Conservation (phyloP, 768 basidiomycete genomes). For the Paxillus rubicundulus region DNA sequence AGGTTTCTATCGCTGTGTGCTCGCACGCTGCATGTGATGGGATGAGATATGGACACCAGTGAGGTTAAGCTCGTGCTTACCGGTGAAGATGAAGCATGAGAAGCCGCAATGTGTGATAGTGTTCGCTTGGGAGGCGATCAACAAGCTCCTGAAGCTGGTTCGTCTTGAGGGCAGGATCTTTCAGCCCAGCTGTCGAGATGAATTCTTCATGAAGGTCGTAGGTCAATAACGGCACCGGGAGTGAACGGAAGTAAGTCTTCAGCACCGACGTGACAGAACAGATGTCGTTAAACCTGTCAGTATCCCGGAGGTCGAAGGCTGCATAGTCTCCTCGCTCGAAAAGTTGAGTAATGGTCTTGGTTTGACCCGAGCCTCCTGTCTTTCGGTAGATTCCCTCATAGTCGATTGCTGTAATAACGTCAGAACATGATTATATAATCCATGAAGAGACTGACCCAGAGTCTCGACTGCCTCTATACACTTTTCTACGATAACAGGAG, state of each 20-base stretch:
- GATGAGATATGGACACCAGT: background rate
- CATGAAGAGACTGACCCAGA: conserved; percentile 52
- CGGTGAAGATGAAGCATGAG: conserved; percentile 87
- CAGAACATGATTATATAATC: background rate
- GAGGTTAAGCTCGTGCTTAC: conserved; percentile 39
- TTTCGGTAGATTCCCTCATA: conserved; percentile 99
- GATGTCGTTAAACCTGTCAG: conserved; percentile 93
- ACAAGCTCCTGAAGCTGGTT: conserved; percentile 65
- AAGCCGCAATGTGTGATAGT: conserved; percentile 78
- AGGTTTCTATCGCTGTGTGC: conserved; percentile 71
- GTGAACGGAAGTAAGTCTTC: conserved; percentile 92
- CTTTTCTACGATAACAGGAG: conserved; percentile 92
- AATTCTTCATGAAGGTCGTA: conserved; percentile 90
- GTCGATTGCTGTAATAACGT: conserved; percentile 65
- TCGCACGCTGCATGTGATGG: conserved; percentile 46
- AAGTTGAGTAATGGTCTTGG: conserved; percentile 88
- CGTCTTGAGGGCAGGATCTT: conserved; percentile 59
- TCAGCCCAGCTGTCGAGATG: conserved; percentile 68
- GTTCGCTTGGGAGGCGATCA: conserved; percentile 75
- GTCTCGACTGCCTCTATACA: conserved; percentile 93
- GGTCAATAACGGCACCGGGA: conserved; percentile 89
- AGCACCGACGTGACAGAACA: conserved; percentile 95
- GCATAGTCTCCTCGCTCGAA: conserved; percentile 92
- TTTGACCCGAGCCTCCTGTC: conserved; percentile 88
- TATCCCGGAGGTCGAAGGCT: conserved; percentile 84